Percentiles rank a stretch among this genome's conserved stretches.
Conservation (phyloP, 1,284 basidiomycete genomes). For the Ustilago trichophora region DNA sequence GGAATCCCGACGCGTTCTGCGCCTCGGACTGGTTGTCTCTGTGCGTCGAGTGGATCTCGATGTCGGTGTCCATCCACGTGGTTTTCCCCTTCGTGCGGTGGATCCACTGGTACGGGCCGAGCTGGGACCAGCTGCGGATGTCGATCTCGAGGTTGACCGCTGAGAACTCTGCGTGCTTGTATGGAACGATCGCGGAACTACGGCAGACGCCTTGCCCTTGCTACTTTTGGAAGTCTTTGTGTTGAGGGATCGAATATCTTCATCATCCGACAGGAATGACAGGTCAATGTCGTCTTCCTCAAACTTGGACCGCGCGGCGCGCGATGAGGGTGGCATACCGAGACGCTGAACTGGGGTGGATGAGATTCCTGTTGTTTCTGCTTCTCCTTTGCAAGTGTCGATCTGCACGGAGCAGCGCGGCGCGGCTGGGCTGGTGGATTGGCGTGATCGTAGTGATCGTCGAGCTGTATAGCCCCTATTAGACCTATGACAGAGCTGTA, state of each 20-base stretch:
- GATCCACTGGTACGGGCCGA: neutral
- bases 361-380: neutral
- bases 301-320: conserved; percentile 1
- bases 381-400: too few relatives aligned
- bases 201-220: conserved; percentile 3
- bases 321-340: conserved; percentile 16
- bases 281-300: conserved; percentile 25
- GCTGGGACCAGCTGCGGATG: neutral
- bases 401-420: too few relatives aligned
- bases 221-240: neutral
- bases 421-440: too few relatives aligned
- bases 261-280: conserved; percentile 28
- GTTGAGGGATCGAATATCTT: conserved; percentile 19
- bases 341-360: too few relatives aligned
- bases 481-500: too few relatives aligned
- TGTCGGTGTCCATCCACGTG: neutral
- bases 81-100: neutral
- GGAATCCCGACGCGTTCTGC: neutral
- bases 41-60: neutral
- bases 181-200: neutral
- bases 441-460: too few relatives aligned
- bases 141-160: neutral
- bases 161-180: neutral
- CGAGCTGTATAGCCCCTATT: too few relatives aligned
- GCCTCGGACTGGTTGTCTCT: neutral